Conservation (phyloP, 805 yeast species). For the Schizosaccharomyces osmophilus region DNA sequence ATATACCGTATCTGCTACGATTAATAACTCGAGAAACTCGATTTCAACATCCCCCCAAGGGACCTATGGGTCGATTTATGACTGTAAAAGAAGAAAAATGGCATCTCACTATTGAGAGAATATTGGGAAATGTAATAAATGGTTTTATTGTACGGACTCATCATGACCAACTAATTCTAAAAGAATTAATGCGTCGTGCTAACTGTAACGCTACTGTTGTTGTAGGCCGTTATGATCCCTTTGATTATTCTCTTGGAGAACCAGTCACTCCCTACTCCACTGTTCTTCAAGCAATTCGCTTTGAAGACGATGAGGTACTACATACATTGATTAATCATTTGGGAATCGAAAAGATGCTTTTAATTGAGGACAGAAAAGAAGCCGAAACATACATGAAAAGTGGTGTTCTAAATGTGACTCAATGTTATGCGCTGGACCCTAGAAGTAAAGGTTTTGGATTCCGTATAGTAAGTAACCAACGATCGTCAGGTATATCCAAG, state of each 20-base stretch:
- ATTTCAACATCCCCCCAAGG: conserved; percentile 35
- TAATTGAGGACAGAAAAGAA: conserved; percentile 25
- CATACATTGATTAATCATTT: conserved; percentile 39
- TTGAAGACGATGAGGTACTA: conserved; percentile 29
- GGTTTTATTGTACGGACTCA: conserved; percentile 45
- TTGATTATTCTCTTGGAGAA: conserved; percentile 24
- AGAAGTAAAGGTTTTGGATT: conserved; percentile 23
- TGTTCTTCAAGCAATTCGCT: conserved; percentile 26
- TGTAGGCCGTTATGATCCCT: conserved; percentile 30
- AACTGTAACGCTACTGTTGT: conserved; percentile 18
- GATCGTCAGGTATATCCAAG: conserved; percentile 31
- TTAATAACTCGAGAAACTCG: conserved; percentile 17
- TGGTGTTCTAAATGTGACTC: conserved; percentile 18
- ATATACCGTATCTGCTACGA: conserved; percentile 19
- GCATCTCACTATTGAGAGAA: conserved; percentile 35
- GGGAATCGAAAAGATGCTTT: conserved; percentile 29
- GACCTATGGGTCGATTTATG: conserved; percentile 52
- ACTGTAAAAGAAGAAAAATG: conserved; percentile 33
- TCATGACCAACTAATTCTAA: conserved; percentile 25
- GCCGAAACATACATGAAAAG: conserved; percentile 24
- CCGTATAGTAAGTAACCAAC: conserved; percentile 15
- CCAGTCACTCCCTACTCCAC: conserved; percentile 23
- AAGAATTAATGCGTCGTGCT: conserved; percentile 5
- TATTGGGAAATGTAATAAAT: conserved; percentile 25
- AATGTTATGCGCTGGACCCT: conserved; percentile 22